Percentiles rank a stretch among this genome's conserved stretches.
Conservation (phyloP, 225 moss, liverwort and hornwort species). For the Neckera pumila region DNA sequence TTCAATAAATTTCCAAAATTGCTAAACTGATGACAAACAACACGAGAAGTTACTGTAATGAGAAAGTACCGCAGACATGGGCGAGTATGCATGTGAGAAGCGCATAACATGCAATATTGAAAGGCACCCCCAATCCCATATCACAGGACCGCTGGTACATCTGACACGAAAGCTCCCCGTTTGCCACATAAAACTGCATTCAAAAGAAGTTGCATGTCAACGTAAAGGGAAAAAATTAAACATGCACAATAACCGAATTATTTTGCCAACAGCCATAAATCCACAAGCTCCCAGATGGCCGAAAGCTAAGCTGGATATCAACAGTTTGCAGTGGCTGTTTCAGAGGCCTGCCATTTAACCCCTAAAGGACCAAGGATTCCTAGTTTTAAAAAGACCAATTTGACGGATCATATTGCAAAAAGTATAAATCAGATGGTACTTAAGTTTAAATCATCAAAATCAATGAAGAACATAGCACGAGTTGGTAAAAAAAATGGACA, state of each 20-base stretch:
- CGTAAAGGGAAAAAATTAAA: not conserved
- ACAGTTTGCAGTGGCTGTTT: not conserved
- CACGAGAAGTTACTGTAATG: not conserved
- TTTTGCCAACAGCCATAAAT: not conserved
- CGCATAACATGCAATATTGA: slow-evolving; percentile 91
- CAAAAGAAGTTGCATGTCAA: not conserved
- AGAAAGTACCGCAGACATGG: slow-evolving; percentile 67
- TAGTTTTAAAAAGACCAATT: not conserved
- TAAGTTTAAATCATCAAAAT: not conserved
- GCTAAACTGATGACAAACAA: not conserved
- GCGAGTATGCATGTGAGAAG: slow-evolving; percentile 90
- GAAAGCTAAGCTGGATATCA: not conserved
- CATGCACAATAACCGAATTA: not conserved
- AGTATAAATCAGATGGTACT: not conserved
- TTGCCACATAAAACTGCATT: slow-evolving; percentile 84
- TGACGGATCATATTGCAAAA: not conserved
- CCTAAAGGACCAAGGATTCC: not conserved
- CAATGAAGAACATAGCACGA: not conserved
- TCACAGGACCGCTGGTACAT: slow-evolving; percentile 99
- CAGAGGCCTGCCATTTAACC: not conserved
- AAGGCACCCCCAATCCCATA: slow-evolving; percentile 94
- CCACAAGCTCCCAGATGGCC: not conserved
- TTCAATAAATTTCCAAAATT: not conserved
- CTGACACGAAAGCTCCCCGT: slow-evolving; percentile 86
- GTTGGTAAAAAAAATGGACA: not conserved